These are phyloP conservation scores for Cryomyces antarcticus DNA, from an alignment of 495 filamentous ascomycete species.

Conservation along the genomic window DNA sequence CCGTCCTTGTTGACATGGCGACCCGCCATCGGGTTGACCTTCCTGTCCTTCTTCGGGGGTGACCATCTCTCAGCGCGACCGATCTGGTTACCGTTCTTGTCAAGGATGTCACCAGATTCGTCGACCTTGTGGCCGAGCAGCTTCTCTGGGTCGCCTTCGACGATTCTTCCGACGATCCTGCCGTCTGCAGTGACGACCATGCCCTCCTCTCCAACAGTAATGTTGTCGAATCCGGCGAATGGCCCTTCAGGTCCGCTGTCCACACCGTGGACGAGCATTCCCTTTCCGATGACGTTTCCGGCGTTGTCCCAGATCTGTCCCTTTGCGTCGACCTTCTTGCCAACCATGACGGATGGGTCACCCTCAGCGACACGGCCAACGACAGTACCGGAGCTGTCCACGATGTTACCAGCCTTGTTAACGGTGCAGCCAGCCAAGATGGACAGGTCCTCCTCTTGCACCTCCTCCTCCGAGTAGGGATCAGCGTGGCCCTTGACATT, in stretches of 20 bases:
- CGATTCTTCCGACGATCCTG: slow-evolving; percentile 51
- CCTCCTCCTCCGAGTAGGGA: slow-evolving; percentile 40
- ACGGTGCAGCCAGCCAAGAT: slow-evolving; percentile 61
- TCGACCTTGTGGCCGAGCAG: slow-evolving; percentile 61
- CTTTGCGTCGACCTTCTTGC: slow-evolving; percentile 62
- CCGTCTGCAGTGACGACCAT: slow-evolving; percentile 39
- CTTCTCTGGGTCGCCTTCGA: slow-evolving; percentile 48
- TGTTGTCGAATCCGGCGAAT: slow-evolving; percentile 57
- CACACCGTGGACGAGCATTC: slow-evolving; percentile 57
- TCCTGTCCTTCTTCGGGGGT: slow-evolving; percentile 49
- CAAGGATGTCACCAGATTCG: slow-evolving; percentile 63
- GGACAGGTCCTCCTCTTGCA: slow-evolving; percentile 45
- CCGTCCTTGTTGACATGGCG: slow-evolving; percentile 64
- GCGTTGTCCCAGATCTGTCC: slow-evolving; percentile 66
- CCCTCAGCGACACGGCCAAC: slow-evolving; percentile 60
- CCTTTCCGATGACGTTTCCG: slow-evolving; percentile 57
- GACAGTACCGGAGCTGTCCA: slow-evolving; percentile 53
- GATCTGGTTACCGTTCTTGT: slow-evolving; percentile 64
- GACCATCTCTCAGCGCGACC: slow-evolving; percentile 70
- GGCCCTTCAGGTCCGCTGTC: slow-evolving; percentile 45
- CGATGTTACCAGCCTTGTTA: slow-evolving; percentile 71
- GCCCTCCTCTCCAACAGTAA: slow-evolving; percentile 56
- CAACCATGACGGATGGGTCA: slow-evolving; percentile 45
- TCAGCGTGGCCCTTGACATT: slow-evolving; percentile 62
- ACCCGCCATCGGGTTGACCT: slow-evolving; percentile 50